Conservation (phyloP, 139 green algal genomes). For the Chlorella vulgaris region DNA sequence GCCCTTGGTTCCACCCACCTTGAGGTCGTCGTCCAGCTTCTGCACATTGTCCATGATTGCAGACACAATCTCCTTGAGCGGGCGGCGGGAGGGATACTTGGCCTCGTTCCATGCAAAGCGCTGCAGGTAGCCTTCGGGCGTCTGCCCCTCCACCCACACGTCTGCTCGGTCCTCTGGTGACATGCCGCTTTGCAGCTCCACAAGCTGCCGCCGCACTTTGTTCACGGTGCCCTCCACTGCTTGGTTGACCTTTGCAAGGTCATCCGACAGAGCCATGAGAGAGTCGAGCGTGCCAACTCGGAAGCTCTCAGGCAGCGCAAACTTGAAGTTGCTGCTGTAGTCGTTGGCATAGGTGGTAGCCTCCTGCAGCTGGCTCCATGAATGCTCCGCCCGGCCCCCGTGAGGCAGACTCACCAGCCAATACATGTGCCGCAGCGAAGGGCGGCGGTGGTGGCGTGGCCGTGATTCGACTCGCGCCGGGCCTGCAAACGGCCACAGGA, state of each 20-base stretch:
- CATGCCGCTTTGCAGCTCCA: constrained; percentile 54
- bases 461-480: no score
- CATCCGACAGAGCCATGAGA: constrained; percentile 91
- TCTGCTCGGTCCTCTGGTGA: constrained; percentile 44
- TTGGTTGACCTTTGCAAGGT: constrained; percentile 85
- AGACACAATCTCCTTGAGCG: constrained; percentile 90
- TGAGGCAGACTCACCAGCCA: constrained; percentile 81
- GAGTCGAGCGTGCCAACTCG: constrained; percentile 94
- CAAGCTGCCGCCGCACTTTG: constrained; percentile 84
- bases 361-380: constrained; percentile 80
- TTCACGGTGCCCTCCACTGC: constrained; percentile 83
- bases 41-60: constrained; percentile 86
- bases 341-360: constrained; percentile 65
- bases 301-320: constrained; percentile 86
- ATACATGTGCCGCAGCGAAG: constrained; percentile 54
- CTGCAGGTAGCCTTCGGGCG: constrained; percentile 77
- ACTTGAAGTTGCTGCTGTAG: constrained; percentile 61
- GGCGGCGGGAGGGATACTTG: constrained; percentile 89
- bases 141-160: constrained; percentile 71
- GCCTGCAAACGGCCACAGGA: no score
- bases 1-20: no score
- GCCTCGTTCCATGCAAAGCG: constrained; percentile 96
- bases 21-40: constrained; percentile 97
- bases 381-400: constrained; percentile 53
- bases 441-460: no score